Percentiles rank a stretch among this genome's conserved stretches.
Evolutionary conservation across 176 grass and related monocot genomes (phyloP).

Genomic region (Triticum dicoccoides): DNA sequence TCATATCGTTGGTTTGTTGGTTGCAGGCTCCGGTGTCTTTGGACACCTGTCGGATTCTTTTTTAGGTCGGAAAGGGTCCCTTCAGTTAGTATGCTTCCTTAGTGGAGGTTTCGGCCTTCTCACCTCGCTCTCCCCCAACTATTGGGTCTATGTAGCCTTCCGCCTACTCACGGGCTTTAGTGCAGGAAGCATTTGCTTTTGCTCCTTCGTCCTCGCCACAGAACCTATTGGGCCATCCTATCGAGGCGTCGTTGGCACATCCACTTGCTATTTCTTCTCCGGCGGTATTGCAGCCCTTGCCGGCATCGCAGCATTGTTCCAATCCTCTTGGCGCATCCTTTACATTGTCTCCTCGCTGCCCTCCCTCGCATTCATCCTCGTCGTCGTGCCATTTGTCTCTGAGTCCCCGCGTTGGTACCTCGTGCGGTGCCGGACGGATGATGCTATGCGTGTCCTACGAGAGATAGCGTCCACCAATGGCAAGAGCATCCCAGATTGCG

Average conservation of each 20-base stretch:
- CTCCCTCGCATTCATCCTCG: slow-evolving; percentile 45
- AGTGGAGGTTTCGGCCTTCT: slow-evolving; percentile 68
- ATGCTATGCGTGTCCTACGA: slow-evolving; percentile 52
- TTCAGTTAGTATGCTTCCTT: slow-evolving; percentile 55
- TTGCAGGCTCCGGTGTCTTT: slow-evolving; percentile 69
- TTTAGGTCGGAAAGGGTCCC: slow-evolving; percentile 60
- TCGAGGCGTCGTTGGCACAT: slow-evolving; percentile 66
- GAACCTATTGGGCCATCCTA: slow-evolving; percentile 61
- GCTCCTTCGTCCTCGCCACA: slow-evolving; percentile 77
- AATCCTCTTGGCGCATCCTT: slow-evolving; percentile 52
- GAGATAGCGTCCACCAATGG: slow-evolving; percentile 54
- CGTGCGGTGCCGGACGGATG: slow-evolving; percentile 40
- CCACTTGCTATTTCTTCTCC: slow-evolving; percentile 88
- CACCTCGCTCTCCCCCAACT: slow-evolving; percentile 50
- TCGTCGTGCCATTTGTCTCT: slow-evolving; percentile 56
- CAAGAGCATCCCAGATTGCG: slow-evolving; percentile 29
- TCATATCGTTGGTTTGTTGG: not conserved
- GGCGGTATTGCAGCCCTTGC: slow-evolving; percentile 64
- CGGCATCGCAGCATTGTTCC: slow-evolving; percentile 49
- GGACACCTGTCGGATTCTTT: slow-evolving; percentile 85
- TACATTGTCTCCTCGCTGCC: slow-evolving; percentile 73
- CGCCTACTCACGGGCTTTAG: slow-evolving; percentile 86
- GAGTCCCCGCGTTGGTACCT: slow-evolving; percentile 90
- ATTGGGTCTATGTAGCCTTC: slow-evolving; percentile 53
- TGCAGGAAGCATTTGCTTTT: slow-evolving; percentile 68